phyloP scores from a whole-genome alignment of 225 moss, liverwort and hornwort species.

The Climacium dendroides region DNA sequence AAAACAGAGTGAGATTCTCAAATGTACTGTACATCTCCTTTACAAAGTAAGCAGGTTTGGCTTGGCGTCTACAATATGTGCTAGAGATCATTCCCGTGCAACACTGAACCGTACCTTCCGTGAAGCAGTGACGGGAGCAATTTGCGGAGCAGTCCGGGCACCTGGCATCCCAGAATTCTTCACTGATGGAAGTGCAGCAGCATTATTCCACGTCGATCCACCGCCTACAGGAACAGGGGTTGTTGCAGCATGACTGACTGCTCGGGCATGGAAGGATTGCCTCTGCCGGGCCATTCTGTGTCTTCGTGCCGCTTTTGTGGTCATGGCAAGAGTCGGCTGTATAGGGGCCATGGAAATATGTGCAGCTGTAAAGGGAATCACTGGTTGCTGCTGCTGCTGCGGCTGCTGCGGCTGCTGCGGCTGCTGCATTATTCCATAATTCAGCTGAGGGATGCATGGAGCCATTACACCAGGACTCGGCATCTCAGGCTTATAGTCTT shows the following conservation, averaged over 20 bases:
- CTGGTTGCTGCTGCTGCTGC: not conserved
- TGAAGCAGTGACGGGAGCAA: not conserved
- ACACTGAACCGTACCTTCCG: conserved; percentile 8
- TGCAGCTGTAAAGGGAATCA: not conserved
- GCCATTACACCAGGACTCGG: not conserved
- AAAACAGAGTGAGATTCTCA: not conserved
- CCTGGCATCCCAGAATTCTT: not conserved
- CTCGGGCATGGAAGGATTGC: conserved; percentile 20
- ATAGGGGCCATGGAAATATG: not conserved
- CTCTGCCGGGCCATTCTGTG: conserved; percentile 50
- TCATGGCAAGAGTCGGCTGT: conserved; percentile 28
- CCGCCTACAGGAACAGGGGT: not conserved
- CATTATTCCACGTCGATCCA: not conserved
- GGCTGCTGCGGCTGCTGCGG: conserved; percentile 2
- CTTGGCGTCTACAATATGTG: not conserved
- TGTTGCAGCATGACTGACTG: not conserved
- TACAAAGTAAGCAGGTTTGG: not conserved
- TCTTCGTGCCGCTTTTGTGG: conserved; percentile 41
- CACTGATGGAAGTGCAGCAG: not conserved
- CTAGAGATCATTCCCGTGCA: not conserved
- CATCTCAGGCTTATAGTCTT: conserved; percentile 9
- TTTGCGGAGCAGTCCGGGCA: not conserved
- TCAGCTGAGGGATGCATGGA: conserved; percentile 20
- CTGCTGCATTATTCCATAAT: conserved; percentile 12
- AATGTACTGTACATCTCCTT: not conserved